Evolutionary conservation across 768 basidiomycete genomes (phyloP), one percentile per base, ranked within the genome.

Genomic region (Rhodosporidiobolus sp.): DNA sequence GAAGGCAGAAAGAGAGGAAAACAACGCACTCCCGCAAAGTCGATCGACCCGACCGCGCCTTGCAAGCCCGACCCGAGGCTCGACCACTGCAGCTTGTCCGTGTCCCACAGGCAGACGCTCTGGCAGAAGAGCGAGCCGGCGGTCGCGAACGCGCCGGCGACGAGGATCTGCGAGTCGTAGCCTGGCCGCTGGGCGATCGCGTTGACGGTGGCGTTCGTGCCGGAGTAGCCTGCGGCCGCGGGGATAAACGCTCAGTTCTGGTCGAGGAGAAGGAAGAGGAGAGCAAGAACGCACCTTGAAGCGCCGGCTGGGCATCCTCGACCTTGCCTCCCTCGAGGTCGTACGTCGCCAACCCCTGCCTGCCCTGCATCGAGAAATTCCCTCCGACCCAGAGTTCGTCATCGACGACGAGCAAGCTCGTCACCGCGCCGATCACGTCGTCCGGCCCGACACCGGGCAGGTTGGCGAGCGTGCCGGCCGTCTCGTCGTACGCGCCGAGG

Each of bases 141-240:
- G 53, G 87, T 86, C 0, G 86, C 81, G 74, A 99, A 97, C 4
- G 89, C 87, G n/a, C 95, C 95, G 4, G 90, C 93, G 19, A 96
- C 89, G 59, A 96, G 83, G 64, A 97, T 79, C 4, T 84, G 84
- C 58, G 87, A 85, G 34, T 86, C 77, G 76, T 88, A 86, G 20
- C 88, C 85, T 1, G 85, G 78, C 0, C 91, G 86, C 65, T 84
- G 83, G 3, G 86, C 86, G 74, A 97, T 85, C 1, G 88, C 89
- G 54, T 63, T 70, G 67, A 79, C 67, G 20, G 74, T 76, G 0
- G 75, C 76, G 65, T 77, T 74, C 2, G 52, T 17, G 16, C 73
- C 77, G 14, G 57, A 19, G 62, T 74, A 78, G 58, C 68, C 66
- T 67, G 62, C 26, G 28, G 22, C n/a, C 14, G 12, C 19, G 19